Evolutionary conservation across 345 rosid species (phyloP).

Genomic region (Euclidium syriacum): DNA sequence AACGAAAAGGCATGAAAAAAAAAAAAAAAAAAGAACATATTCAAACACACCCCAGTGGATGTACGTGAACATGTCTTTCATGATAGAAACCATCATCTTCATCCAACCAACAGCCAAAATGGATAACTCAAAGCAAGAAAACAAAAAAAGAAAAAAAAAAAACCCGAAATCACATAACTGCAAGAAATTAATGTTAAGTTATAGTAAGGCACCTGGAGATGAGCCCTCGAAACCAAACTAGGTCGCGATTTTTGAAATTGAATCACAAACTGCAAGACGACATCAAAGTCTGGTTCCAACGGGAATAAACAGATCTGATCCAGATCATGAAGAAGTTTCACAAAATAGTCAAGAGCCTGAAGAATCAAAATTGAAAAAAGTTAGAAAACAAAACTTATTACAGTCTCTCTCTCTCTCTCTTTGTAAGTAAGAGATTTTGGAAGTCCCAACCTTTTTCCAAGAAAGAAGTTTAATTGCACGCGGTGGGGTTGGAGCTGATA

Average conservation of each 20-base stretch:
- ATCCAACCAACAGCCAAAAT: background rate
- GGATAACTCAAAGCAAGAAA: background rate
- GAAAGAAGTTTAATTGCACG: slow-evolving; percentile 84
- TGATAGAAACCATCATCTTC: background rate
- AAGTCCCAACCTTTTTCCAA: slow-evolving; percentile 68
- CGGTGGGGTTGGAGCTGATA: slow-evolving; percentile 94
- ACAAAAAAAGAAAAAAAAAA: background rate
- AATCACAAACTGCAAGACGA: slow-evolving; percentile 62
- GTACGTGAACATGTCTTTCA: background rate
- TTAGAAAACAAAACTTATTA: slow-evolving; percentile 12
- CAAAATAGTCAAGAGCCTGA: slow-evolving; percentile 83
- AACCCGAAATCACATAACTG: slow-evolving; percentile 2
- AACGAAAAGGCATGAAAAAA: background rate
- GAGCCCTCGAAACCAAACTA: slow-evolving; percentile 89
- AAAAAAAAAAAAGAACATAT: background rate
- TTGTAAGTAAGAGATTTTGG: background rate
- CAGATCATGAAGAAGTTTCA: slow-evolving; percentile 89
- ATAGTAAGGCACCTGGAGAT: slow-evolving; percentile 70
- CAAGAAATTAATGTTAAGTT: background rate
- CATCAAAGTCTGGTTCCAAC: slow-evolving; percentile 65
- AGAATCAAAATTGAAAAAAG: slow-evolving; percentile 22
- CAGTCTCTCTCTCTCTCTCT: background rate
- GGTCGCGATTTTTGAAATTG: slow-evolving; percentile 89
- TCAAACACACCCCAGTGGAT: slow-evolving; percentile 2
- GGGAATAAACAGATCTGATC: slow-evolving; percentile 70